phyloP scores from a whole-genome alignment of 352 stramenopile genomes.

The Peronosclerospora sorghi region DNA sequence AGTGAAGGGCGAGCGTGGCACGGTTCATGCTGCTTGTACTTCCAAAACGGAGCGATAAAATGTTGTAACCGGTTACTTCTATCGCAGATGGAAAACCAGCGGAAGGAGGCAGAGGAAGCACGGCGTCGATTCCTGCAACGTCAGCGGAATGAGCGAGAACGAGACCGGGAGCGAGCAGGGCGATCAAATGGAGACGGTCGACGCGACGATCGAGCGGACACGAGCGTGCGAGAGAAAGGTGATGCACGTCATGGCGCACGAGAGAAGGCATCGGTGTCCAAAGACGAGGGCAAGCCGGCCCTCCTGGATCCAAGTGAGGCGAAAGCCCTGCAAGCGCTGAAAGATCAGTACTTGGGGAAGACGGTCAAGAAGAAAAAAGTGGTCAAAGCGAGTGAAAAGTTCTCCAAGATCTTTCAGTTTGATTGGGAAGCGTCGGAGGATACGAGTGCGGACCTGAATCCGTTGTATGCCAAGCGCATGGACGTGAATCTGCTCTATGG shows the following conservation, averaged over 20 bases:
- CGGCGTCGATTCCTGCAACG: slow-evolving; percentile 54
- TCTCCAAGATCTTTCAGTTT: slow-evolving; percentile 90
- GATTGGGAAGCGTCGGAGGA: slow-evolving; percentile 90
- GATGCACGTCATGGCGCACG: slow-evolving; percentile 1
- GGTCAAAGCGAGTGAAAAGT: slow-evolving; percentile 89
- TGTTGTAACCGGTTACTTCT: too few species aligned
- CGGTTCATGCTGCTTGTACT: not conserved
- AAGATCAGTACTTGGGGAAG: slow-evolving; percentile 86
- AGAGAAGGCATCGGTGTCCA: slow-evolving; percentile 1
- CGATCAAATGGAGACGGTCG: slow-evolving; percentile 7
- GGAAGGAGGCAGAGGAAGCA: slow-evolving; percentile 40
- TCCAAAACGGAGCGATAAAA: too few species aligned
- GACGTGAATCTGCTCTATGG: slow-evolving; percentile 88
- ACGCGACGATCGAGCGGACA: slow-evolving; percentile 6
- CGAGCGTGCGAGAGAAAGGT: slow-evolving; percentile 3
- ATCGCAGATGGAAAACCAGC: slow-evolving; percentile 39
- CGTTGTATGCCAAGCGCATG: slow-evolving; percentile 82
- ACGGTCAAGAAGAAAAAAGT: slow-evolving; percentile 82
- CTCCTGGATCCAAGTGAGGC: slow-evolving; percentile 38
- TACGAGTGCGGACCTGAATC: slow-evolving; percentile 86
- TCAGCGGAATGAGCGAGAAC: slow-evolving; percentile 28
- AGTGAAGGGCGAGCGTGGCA: too few species aligned
- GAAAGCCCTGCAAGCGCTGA: slow-evolving; percentile 71
- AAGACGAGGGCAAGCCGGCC: slow-evolving; percentile 9
- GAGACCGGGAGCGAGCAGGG: slow-evolving; percentile 4